These are phyloP conservation scores for Euphorbia pulcherrima DNA, from an alignment of 345 rosid species.

Conservation along the genomic window DNA sequence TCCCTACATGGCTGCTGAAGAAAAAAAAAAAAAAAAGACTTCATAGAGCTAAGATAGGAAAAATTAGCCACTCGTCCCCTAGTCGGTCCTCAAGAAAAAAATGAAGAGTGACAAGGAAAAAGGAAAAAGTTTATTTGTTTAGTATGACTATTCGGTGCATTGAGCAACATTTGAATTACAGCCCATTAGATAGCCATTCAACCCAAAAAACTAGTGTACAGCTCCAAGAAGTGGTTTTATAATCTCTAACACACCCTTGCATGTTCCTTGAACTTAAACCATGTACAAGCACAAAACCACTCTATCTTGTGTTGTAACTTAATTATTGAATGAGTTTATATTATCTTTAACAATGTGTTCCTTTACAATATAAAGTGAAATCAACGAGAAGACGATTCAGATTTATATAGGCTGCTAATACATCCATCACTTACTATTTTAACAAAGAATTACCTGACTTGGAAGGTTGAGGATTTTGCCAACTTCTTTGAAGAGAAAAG, in stretches of 20 bases:
- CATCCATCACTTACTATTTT: not conserved
- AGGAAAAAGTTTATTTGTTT: not conserved
- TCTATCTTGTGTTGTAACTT: not conserved
- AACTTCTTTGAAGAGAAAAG: conserved; percentile 90
- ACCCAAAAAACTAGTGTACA: not conserved
- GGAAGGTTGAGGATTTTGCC: conserved; percentile 77
- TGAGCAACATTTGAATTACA: not conserved
- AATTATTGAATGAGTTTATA: too few relatives aligned
- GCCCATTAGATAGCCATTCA: not conserved
- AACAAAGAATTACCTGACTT: conserved; percentile 56
- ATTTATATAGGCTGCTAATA: not conserved
- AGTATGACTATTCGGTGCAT: not conserved
- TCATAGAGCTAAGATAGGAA: not conserved
- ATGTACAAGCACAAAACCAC: not conserved
- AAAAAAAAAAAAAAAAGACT: not conserved
- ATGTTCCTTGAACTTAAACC: not conserved
- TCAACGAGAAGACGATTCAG: not conserved
- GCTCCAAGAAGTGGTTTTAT: too few relatives aligned
- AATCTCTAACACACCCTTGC: not conserved
- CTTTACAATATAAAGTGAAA: not conserved
- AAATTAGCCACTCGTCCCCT: not conserved
- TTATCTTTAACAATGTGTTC: not conserved
- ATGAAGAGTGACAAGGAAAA: not conserved
- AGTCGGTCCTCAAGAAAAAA: not conserved
- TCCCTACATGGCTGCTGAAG: not conserved